These are phyloP conservation scores for Metschnikowia matae DNA, from an alignment of 805 yeast species.

Conservation along the genomic window DNA sequence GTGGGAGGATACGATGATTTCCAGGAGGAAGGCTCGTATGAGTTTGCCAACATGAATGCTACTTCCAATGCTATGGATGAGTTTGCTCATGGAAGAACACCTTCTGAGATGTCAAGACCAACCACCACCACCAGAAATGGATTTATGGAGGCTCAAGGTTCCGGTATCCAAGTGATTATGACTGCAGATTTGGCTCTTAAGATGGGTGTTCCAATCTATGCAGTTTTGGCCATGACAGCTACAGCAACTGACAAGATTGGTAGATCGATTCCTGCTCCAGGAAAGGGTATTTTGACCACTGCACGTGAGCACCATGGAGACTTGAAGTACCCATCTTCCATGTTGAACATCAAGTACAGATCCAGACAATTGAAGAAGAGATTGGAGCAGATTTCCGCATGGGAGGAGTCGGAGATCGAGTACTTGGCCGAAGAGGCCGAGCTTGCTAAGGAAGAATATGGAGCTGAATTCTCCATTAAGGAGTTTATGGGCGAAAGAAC, in stretches of 20 bases:
- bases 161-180: slow-evolving; percentile 97
- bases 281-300: slow-evolving; percentile 97
- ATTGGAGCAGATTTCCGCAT: slow-evolving; percentile 66
- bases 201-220: slow-evolving; percentile 99
- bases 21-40: slow-evolving; percentile 98
- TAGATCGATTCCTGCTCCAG: slow-evolving; percentile 99
- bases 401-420: slow-evolving; percentile 81
- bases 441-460: slow-evolving; percentile 48
- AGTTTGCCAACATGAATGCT: slow-evolving; percentile 98
- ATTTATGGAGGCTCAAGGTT: slow-evolving; percentile 99
- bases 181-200: slow-evolving; percentile 86
- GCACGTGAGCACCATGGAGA: slow-evolving; percentile 90
- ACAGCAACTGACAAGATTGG: slow-evolving; percentile 99
- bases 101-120: slow-evolving; percentile 98
- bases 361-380: slow-evolving; percentile 83
- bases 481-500: slow-evolving; percentile 75
- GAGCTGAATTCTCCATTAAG: slow-evolving; percentile 40
- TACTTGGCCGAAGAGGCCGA: slow-evolving; percentile 68
- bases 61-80: slow-evolving; percentile 88
- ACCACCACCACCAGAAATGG: slow-evolving; percentile 94
- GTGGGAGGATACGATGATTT: slow-evolving; percentile 99
- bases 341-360: slow-evolving; percentile 89
- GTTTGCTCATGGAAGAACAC: slow-evolving; percentile 93
- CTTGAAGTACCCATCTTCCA: slow-evolving; percentile 72
- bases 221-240: slow-evolving; percentile 88